Conservation (phyloP, 495 filamentous ascomycete species). For the Penicillium canescens region DNA sequence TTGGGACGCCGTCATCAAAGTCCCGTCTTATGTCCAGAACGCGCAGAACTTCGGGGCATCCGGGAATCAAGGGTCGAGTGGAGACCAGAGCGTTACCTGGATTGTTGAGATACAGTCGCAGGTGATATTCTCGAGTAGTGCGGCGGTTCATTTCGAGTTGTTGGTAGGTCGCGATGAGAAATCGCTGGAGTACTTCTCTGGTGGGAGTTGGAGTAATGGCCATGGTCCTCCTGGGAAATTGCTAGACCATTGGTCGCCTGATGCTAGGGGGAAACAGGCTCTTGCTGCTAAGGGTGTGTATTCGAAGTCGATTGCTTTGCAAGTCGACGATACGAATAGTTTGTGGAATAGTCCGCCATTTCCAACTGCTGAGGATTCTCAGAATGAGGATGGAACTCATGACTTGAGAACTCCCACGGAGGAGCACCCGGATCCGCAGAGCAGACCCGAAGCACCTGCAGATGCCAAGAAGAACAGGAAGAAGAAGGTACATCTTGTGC, state of each 20-base stretch:
- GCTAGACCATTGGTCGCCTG: constrained; percentile 62
- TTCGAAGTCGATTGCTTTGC: constrained; percentile 71
- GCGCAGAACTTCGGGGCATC: constrained; percentile 20
- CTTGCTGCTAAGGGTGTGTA: constrained; percentile 71
- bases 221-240: constrained; percentile 64
- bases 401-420: not conserved
- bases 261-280: constrained; percentile 47
- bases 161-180: constrained; percentile 83
- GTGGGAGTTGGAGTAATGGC: constrained; percentile 41
- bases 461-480: constrained; percentile 13
- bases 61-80: constrained; percentile 15
- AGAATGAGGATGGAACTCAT: constrained; percentile 21
- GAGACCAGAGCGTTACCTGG: constrained; percentile 70
- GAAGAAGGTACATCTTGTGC: constrained; percentile 85
- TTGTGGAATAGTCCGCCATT: constrained; percentile 90
- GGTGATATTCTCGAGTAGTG: constrained; percentile 85
- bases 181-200: constrained; percentile 66
- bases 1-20: constrained; percentile 74
- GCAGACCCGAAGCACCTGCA: not conserved
- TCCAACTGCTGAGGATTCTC: constrained; percentile 57
- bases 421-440: not conserved
- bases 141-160: constrained; percentile 88
- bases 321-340: constrained; percentile 81
- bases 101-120: constrained; percentile 89
- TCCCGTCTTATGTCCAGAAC: constrained; percentile 60